Conservation (phyloP, 805 yeast species). For the Teunomyces panamensis region DNA sequence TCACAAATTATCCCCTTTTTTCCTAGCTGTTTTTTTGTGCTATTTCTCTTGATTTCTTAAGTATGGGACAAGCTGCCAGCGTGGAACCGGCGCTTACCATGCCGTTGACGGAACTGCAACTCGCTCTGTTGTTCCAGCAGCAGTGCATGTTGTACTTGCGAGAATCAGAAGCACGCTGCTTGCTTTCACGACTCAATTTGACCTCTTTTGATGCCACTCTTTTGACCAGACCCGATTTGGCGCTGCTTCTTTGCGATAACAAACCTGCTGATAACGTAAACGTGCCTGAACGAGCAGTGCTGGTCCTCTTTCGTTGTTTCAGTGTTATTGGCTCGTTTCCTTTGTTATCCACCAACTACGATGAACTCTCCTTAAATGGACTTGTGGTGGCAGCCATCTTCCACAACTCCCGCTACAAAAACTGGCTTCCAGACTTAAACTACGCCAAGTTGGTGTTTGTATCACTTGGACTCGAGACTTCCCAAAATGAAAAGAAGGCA, state of each 20-base stretch:
- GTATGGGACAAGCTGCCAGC: constrained; percentile 19
- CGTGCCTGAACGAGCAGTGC: neutral
- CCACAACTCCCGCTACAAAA: constrained; percentile 40
- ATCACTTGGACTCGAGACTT: constrained; percentile 26
- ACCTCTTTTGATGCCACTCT: constrained; percentile 13
- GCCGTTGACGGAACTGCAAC: constrained; percentile 11
- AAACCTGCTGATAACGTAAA: neutral
- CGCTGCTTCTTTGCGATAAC: too few species aligned
- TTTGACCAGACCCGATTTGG: constrained; percentile 15
- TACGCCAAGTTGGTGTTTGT: constrained; percentile 46
- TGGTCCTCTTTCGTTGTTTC: constrained; percentile 35
- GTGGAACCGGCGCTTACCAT: constrained; percentile 2
- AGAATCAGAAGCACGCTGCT: constrained; percentile 19
- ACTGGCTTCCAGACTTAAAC: constrained; percentile 35
- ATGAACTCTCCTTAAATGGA: constrained; percentile 36
- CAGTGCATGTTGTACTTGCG: constrained; percentile 15
- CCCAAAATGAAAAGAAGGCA: neutral
- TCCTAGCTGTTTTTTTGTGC: neutral
- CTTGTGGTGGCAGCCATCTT: constrained; percentile 30
- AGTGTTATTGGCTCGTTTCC: constrained; percentile 50
- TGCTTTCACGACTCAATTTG: constrained; percentile 12
- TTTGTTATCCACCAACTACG: constrained; percentile 37
- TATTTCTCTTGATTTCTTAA: neutral
- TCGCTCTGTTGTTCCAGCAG: constrained; percentile 17
- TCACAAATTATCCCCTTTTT: constrained; percentile 8